Percentiles rank a stretch among this genome's conserved stretches.
Conservation (phyloP, 441 rosid genomes). For the Isatis lusitanica region DNA sequence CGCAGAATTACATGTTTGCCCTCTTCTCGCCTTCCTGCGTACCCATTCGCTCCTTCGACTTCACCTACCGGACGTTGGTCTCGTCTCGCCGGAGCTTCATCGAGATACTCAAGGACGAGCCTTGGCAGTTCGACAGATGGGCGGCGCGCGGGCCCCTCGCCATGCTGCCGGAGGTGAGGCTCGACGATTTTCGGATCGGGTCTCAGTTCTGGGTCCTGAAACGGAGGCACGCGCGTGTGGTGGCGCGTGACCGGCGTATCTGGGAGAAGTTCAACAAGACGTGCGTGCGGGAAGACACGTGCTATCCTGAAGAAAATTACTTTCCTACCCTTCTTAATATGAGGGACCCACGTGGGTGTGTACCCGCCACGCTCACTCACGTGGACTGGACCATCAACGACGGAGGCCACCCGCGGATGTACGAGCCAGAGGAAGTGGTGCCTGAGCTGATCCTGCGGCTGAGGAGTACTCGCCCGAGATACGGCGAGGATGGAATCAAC, state of each 20-base stretch:
- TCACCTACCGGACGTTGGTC: conserved; percentile 45
- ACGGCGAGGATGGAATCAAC: conserved; percentile 52
- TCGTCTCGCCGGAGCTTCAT: conserved; percentile 54
- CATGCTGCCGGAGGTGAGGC: conserved; percentile 69
- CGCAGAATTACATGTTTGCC: conserved; percentile 57
- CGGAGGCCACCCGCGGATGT: conserved; percentile 76
- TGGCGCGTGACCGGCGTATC: conserved; percentile 49
- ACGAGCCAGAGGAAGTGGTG: conserved; percentile 46
- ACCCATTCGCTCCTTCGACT: conserved; percentile 63
- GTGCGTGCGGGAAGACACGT: conserved; percentile 49
- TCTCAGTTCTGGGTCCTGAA: conserved; percentile 83
- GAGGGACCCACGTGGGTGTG: conserved; percentile 55
- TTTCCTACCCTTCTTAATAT: conserved; percentile 74
- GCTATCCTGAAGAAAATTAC: conserved; percentile 74
- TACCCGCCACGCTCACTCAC: conserved; percentile 67
- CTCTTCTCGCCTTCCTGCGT: conserved; percentile 69
- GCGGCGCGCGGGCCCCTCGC: conserved; percentile 67
- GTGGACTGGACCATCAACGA: conserved; percentile 59
- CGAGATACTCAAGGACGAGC: conserved; percentile 59
- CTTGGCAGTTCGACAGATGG: conserved; percentile 60
- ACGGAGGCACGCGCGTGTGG: conserved; percentile 64
- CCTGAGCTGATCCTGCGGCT: conserved; percentile 47
- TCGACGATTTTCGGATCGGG: conserved; percentile 73
- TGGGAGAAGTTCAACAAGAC: conserved; percentile 65
- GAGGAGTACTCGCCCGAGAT: conserved; percentile 47